Evolutionary conservation across 306 rosid genomes (phyloP).

Genomic region (Gynostemma pentaphyllum): DNA sequence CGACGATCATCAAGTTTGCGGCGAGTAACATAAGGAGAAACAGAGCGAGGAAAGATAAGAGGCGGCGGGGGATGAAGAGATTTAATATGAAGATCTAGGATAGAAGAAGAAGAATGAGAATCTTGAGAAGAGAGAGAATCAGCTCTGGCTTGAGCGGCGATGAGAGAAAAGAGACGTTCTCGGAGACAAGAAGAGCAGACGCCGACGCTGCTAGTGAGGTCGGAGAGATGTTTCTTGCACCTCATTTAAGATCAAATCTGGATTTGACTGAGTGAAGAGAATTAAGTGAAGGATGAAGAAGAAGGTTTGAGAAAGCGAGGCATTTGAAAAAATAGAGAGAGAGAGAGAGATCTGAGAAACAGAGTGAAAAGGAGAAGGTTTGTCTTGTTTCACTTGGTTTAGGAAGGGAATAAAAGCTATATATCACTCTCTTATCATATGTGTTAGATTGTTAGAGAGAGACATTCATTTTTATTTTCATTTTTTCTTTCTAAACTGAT

Average conservation of each 20-base stretch:
- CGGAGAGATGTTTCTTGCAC: conserved; percentile 73
- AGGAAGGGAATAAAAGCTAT: conserved; percentile 4
- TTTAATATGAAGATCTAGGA: conserved; percentile 26
- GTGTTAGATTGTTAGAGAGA: background rate
- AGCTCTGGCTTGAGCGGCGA: conserved; percentile 49
- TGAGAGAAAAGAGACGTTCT: conserved; percentile 51
- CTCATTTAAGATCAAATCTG: conserved; percentile 32
- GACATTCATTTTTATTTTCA: background rate
- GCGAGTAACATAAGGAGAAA: conserved; percentile 60
- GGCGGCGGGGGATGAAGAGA: conserved; percentile 37
- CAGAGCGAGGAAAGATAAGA: conserved; percentile 70
- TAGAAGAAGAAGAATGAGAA: conserved; percentile 14
- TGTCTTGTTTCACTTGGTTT: conserved; percentile 4
- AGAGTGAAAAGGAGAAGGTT: conserved; percentile 6
- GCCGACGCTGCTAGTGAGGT: conserved; percentile 53
- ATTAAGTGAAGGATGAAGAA: background rate
- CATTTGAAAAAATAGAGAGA: background rate
- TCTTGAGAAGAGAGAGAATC: conserved; percentile 31
- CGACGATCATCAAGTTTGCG: conserved; percentile 32
- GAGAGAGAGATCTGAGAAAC: conserved; percentile 12
- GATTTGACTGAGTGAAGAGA: background rate
- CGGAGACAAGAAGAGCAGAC: conserved; percentile 87
- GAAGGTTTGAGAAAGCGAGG: background rate
- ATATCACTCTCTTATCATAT: conserved; percentile 10
- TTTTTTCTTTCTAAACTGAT: background rate